phyloP scores from a whole-genome alignment of 352 stramenopile genomes.

The Hyaloperonospora brassicae region DNA sequence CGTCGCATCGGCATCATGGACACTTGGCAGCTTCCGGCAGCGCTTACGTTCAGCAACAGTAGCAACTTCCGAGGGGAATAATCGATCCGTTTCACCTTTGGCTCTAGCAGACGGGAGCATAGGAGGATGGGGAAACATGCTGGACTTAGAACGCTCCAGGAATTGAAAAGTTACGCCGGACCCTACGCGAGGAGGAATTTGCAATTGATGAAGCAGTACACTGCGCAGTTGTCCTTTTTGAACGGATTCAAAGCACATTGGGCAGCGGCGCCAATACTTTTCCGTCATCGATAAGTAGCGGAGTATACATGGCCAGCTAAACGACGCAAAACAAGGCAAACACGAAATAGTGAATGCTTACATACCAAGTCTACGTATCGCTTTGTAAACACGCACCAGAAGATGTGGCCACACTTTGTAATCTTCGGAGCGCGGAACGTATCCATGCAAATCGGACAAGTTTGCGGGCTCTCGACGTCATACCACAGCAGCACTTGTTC shows the following conservation, averaged over 20 bases:
- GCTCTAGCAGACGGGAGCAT: conserved; percentile 8
- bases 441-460: conserved; percentile 79
- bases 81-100: conserved; percentile 6
- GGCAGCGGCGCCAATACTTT: conserved; percentile 83
- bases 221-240: conserved; percentile 76
- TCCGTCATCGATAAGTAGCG: conserved; percentile 77
- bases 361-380: neutral
- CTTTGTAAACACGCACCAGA: conserved; percentile 42
- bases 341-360: neutral
- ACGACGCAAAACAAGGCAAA: neutral
- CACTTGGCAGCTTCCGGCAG: conserved; percentile 44
- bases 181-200: conserved; percentile 49
- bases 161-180: conserved; percentile 61
- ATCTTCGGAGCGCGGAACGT: conserved; percentile 74
- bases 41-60: conserved; percentile 33
- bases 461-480: conserved; percentile 43
- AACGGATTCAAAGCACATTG: conserved; percentile 84
- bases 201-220: conserved; percentile 51
- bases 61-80: conserved; percentile 8
- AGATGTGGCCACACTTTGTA: conserved; percentile 81
- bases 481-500: conserved; percentile 79
- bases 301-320: conserved; percentile 77
- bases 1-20: conserved; percentile 54
- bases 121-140: conserved; percentile 58
- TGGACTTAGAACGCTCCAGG: conserved; percentile 58